Evolutionary conservation across 768 basidiomycete species (phyloP), one percentile per base, ranked within the genome.

Genomic region (Boletus eberwhitei): DNA sequence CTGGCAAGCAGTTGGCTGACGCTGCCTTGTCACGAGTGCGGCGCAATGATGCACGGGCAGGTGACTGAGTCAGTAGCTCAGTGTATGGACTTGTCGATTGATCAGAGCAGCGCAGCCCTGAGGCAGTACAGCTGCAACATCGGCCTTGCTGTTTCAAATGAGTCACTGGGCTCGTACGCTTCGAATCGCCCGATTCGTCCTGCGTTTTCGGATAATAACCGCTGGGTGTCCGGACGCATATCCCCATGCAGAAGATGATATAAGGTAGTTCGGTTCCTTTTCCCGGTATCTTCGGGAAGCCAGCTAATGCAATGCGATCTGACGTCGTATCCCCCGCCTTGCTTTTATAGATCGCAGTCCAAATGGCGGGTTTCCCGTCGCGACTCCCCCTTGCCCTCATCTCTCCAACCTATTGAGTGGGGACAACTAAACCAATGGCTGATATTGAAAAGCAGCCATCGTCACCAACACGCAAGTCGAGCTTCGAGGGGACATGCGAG

Each of bases 371-470:
- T 36, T 58, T 56, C 37, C 46, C 41, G 51, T 46, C 41, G 40
- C 32, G 47, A 53, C 53, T 53, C 53, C 57, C 55, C 53, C 43
- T 26, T 52, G 12, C 61, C 59, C 58, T 59, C 52, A 48, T 36
- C 35, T 35, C 52, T 46, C 48, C 43, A 11, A 50, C 59, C 50
- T 11, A 17, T 37, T 43, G 31, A 49, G 29, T 47, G 35, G 45
- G 55, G 50, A 49, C 59, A 14, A 54, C 61, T 17, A 48, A 45
- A 17, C 44, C 39, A 31, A 73, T 72, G 71, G 43, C 48, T 40
- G 70, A 73, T 35, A 39, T 63, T 19, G 71, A 71, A 59, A 70
- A 71, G 56, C 70, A 65, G 37, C 17, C 51, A 31, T 49, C 64
- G 37, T 42, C 59, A 9, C 58, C 63, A 21, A 42, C 45, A 35